phyloP scores from a whole-genome alignment of 2,329 filamentous ascomycete genomes.

The Trichoderma polysporum region DNA sequence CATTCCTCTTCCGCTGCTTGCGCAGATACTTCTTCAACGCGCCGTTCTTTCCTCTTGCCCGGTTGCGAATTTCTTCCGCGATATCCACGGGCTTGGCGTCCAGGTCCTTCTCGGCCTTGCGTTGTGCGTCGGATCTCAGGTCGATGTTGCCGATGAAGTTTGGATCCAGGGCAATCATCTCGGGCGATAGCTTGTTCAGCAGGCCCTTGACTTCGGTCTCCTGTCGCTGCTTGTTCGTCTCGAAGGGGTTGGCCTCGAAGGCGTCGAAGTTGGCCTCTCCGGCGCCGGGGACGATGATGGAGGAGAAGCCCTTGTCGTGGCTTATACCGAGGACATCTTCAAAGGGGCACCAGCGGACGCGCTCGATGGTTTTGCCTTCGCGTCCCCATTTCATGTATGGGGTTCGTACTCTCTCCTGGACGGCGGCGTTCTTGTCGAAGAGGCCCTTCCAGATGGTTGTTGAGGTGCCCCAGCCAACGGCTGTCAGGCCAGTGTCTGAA shows the following conservation, averaged over 20 bases:
- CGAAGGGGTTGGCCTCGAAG: slow-evolving; percentile 91
- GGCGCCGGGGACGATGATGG: slow-evolving; percentile 87
- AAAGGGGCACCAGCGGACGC: slow-evolving; percentile 87
- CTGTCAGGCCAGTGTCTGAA: slow-evolving; percentile 83
- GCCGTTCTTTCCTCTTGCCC: slow-evolving; percentile 85
- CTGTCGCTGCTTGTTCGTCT: slow-evolving; percentile 87
- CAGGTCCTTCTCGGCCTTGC: slow-evolving; percentile 73
- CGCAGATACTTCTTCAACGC: slow-evolving; percentile 83
- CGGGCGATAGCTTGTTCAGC: slow-evolving; percentile 91
- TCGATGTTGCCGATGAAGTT: slow-evolving; percentile 90
- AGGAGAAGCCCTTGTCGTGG: slow-evolving; percentile 84
- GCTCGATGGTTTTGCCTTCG: slow-evolving; percentile 76
- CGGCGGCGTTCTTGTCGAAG: slow-evolving; percentile 68
- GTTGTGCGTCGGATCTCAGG: slow-evolving; percentile 73
- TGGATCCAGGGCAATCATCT: slow-evolving; percentile 95
- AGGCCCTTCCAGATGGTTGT: slow-evolving; percentile 89
- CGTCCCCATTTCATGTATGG: slow-evolving; percentile 95
- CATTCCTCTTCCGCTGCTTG: slow-evolving; percentile 89
- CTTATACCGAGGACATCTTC: slow-evolving; percentile 88
- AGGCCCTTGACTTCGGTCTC: slow-evolving; percentile 87
- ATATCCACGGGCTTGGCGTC: slow-evolving; percentile 64
- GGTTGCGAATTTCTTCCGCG: slow-evolving; percentile 67
- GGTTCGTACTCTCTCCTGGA: slow-evolving; percentile 77
- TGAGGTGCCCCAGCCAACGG: slow-evolving; percentile 87
- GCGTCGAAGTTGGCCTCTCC: slow-evolving; percentile 97